Evolutionary conservation across 192 early-diverging fungal genomes (phyloP).

Genomic region (Podila clonocystis): DNA sequence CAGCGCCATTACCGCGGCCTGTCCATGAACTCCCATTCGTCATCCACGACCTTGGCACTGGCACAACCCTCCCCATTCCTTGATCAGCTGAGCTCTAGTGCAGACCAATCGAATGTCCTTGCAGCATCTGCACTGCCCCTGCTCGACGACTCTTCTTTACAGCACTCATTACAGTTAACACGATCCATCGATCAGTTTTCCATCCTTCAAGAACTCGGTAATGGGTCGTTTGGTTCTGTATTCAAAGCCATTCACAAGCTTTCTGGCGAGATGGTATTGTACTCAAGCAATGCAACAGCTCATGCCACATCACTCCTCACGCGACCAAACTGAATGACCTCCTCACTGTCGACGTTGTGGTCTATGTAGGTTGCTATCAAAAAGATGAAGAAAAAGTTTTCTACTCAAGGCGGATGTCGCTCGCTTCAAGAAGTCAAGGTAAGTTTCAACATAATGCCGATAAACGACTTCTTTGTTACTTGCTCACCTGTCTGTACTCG

Average conservation of each 20-base stretch:
- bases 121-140: too few species aligned
- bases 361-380: constrained; percentile 84
- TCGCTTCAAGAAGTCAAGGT: constrained; percentile 86
- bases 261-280: constrained; percentile 71
- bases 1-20: too few species aligned
- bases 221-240: constrained; percentile 88
- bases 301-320: constrained; percentile 3
- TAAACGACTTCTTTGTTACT: neutral
- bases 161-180: constrained; percentile 10
- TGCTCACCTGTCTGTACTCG: too few species aligned
- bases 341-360: too few species aligned
- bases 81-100: too few species aligned
- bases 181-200: constrained; percentile 64
- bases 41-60: too few species aligned
- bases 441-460: neutral
- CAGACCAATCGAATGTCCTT: too few species aligned
- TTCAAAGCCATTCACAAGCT: constrained; percentile 69
- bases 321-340: neutral
- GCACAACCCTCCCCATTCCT: too few species aligned
- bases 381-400: constrained; percentile 88
- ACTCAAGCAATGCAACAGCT: too few species aligned
- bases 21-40: too few species aligned
- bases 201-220: constrained; percentile 76
- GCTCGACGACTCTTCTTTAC: neutral
- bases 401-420: constrained; percentile 73